Evolutionary conservation across 2,329 filamentous ascomycete species (phyloP), one percentile per base, ranked within the genome.

Genomic region (Aspergillus viridinutans): DNA sequence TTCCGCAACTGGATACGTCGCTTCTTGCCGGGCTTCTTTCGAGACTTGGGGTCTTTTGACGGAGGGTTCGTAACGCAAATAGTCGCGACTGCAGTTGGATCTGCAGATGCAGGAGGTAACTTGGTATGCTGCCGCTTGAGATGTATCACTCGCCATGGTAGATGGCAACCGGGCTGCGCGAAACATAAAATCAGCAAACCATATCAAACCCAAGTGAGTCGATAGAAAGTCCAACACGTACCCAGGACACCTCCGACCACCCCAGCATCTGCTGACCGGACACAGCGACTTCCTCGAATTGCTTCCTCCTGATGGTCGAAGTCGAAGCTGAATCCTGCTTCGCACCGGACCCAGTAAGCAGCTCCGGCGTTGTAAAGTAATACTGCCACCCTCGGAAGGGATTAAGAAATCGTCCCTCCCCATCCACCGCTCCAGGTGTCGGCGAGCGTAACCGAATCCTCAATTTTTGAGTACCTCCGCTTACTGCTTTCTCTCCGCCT

Each of bases 21-120:
- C 63, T 77, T 77, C 58, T 77, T 77, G 9, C 75, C 75, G 0
- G 75, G 74, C 62, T 77, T 77, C 56, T 72, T 76, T 42, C 66
- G 66, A 5, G 71, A 68, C 52, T 67, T 67, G 2, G 71, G 70
- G 2, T 63, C 63, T 50, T 64, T 68, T 25, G 63, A 60, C 14
- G 62, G 40, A 1, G 57, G 63, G 14, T 64, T 64, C 23, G 61
- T 47, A 43, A 64, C 56, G 47, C 66, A 70, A 12, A 66, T 58
- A 3, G 64, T 56, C 12, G 67, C 57, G 20, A 40, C 17, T 25
- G 43, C 40, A 14, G 12, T 48, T 10, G 26, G 49, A 45, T 66
- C 61, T 29, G 63, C 61, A 14, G 67, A 57, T 23, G 60, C 58
- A 3, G 53, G 61, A 0, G 68, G 65, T 20, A 67, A 35, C 54